These are phyloP conservation scores for Nephelium lappaceum DNA, from an alignment of 345 rosid genomes.

Conservation along the genomic window DNA sequence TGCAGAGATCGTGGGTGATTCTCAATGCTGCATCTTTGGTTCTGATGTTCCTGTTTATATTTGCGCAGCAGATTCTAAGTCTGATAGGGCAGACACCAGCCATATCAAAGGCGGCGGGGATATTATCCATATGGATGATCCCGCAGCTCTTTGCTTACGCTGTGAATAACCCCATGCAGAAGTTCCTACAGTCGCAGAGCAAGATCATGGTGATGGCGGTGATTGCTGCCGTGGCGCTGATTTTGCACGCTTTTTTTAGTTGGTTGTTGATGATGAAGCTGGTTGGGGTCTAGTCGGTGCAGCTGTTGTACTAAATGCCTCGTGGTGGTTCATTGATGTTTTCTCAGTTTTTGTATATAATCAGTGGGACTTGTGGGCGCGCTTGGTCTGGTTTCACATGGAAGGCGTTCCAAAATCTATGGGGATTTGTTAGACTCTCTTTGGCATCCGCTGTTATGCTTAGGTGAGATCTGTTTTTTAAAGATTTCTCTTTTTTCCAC, in stretches of 20 bases:
- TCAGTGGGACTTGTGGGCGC: conserved; percentile 70
- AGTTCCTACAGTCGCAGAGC: conserved; percentile 91
- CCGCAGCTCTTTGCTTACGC: conserved; percentile 89
- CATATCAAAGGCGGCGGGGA: conserved; percentile 73
- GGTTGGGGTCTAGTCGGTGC: conserved; percentile 77
- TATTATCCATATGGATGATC: conserved; percentile 74
- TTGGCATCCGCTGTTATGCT: conserved; percentile 93
- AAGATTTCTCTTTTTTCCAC: too few species aligned
- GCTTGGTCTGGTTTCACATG: conserved; percentile 84
- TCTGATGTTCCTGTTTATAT: conserved; percentile 59
- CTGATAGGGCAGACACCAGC: conserved; percentile 69
- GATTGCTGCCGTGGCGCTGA: conserved; percentile 57
- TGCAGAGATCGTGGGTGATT: conserved; percentile 94
- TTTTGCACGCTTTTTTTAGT: conserved; percentile 57
- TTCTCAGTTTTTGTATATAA: conserved; percentile 61
- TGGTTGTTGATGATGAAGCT: conserved; percentile 69
- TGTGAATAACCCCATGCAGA: conserved; percentile 71
- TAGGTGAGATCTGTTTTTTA: conserved; percentile 72
- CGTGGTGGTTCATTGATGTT: conserved; percentile 69
- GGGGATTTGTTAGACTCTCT: conserved; percentile 73
- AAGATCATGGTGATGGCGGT: conserved; percentile 83
- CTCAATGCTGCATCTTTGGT: conserved; percentile 57
- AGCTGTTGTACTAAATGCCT: conserved; percentile 62
- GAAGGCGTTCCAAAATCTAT: conserved; percentile 73
- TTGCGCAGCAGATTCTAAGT: conserved; percentile 51